These are phyloP conservation scores for Fusarium heterosporum DNA, from an alignment of 2,329 filamentous ascomycete genomes.

Conservation along the genomic window DNA sequence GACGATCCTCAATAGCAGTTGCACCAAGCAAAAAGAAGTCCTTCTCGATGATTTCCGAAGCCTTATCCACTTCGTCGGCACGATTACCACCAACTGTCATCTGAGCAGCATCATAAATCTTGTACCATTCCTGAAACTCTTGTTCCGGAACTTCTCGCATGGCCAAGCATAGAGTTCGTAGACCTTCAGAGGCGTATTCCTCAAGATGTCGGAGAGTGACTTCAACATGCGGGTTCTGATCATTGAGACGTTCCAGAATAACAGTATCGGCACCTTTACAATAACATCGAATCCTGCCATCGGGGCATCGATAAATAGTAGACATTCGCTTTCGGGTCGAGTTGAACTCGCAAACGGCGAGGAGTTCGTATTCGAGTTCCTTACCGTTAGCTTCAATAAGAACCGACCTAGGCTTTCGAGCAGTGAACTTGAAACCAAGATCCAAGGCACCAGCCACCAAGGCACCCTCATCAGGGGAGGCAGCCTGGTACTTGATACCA, in stretches of 20 bases:
- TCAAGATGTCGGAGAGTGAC: conserved; percentile 94
- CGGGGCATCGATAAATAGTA: conserved; percentile 93
- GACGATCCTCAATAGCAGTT: conserved; percentile 95
- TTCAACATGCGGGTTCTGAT: conserved; percentile 88
- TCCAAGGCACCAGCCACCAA: conserved; percentile 89
- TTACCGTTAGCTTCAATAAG: conserved; percentile 81
- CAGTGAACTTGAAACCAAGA: conserved; percentile 90
- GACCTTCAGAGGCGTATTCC: conserved; percentile 95
- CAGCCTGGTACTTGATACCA: conserved; percentile 96
- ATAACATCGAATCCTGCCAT: conserved; percentile 93
- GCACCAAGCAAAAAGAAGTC: conserved; percentile 92
- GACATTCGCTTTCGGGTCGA: conserved; percentile 96
- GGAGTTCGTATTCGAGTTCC: conserved; percentile 84
- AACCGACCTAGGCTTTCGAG: conserved; percentile 89
- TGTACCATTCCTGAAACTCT: conserved; percentile 88
- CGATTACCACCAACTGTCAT: conserved; percentile 94
- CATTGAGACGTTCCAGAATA: conserved; percentile 88
- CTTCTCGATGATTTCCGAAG: conserved; percentile 93
- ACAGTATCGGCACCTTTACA: conserved; percentile 98
- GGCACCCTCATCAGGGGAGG: conserved; percentile 97
- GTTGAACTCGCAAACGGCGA: conserved; percentile 99
- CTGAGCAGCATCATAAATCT: conserved; percentile 86
- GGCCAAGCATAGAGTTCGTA: conserved; percentile 93
- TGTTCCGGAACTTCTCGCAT: conserved; percentile 93
- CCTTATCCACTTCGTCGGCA: conserved; percentile 95